Conservation (phyloP, 257 asterid species). For the Gynochthodes officinalis region DNA sequence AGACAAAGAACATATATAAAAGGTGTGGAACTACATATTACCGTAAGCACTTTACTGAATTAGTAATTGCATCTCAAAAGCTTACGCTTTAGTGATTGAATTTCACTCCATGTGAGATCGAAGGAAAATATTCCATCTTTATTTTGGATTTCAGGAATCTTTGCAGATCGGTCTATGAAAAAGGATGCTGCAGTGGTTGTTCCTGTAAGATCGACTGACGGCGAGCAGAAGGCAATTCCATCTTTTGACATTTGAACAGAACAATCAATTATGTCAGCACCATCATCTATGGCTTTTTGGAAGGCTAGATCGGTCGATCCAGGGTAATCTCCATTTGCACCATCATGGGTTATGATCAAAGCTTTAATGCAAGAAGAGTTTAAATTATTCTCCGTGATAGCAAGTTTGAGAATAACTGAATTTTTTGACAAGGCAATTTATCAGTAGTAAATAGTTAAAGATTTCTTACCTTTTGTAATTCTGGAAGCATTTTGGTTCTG, state of each 20-base stretch:
- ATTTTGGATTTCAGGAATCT: conserved; percentile 49
- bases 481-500: conserved; percentile 52
- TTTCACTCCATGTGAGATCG: conserved; percentile 74
- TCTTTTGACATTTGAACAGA: conserved; percentile 86
- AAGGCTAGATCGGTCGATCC: conserved; percentile 85
- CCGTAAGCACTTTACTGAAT: background rate
- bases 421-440: background rate
- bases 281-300: conserved; percentile 79
- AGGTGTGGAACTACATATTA: background rate
- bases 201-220: conserved; percentile 61
- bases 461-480: conserved; percentile 41
- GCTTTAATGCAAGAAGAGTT: conserved; percentile 24
- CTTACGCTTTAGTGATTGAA: conserved; percentile 67
- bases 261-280: conserved; percentile 87
- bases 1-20: background rate
- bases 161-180: conserved; percentile 46
- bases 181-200: conserved; percentile 71
- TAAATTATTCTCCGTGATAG: background rate
- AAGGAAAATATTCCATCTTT: conserved; percentile 78
- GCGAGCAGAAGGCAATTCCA: conserved; percentile 78
- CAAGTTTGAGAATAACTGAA: background rate
- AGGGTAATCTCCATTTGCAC: conserved; percentile 90
- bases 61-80: background rate
- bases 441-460: background rate
- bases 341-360: conserved; percentile 73